Base-by-base conservation (phyloP, 257 asterid genomes). In the Petunia axillaris region DNA sequence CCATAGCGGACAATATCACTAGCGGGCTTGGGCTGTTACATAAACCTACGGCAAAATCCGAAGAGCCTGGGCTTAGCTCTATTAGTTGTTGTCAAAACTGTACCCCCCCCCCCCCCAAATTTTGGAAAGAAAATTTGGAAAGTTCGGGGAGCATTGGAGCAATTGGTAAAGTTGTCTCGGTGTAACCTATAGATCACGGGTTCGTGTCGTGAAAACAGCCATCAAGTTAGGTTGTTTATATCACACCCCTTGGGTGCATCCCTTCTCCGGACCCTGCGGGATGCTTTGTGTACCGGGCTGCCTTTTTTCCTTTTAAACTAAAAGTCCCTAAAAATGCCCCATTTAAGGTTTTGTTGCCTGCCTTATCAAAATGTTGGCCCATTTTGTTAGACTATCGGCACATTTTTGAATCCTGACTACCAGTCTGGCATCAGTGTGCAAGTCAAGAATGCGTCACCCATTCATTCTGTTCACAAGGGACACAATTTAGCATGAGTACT, bases 101-200 rank as follows among this genome's bases (percentile, higher is more conserved):
- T 25, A 25, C 25, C 25, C 25, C 25, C 25, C 25, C 25, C 25
- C 25, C 25, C 25, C 25, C 25, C 25, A 25, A 25, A 25, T 35
- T 73, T 71, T 10, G 44, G 77, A 50, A 73, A 73, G 62, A 50
- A 35, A 73, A 73, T 44, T 2, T 50, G 77, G 77, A 54, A 13
- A 48, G 77, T 71, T 71, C 44, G 25, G 25, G 25, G 25, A 25
- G 25, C 25, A 25, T 25, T 25, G 25, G 25, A 25, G 25, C 25
- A 25, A 25, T 25, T 25, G 25, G 25, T 25, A 25, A 25, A 25
- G 25, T 25, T 25, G 25, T 25, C 25, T 25, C 25, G 25, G 25
- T 25, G 25, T 25, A 25, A 25, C 25, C 25, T 25, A 25, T 25
- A 25, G 25, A 25, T 25, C 25, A 25, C 25, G 25, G 25, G 25